Evolutionary conservation across 1,284 basidiomycete genomes (phyloP).

Genomic region (Anthracocystis walkeri): DNA sequence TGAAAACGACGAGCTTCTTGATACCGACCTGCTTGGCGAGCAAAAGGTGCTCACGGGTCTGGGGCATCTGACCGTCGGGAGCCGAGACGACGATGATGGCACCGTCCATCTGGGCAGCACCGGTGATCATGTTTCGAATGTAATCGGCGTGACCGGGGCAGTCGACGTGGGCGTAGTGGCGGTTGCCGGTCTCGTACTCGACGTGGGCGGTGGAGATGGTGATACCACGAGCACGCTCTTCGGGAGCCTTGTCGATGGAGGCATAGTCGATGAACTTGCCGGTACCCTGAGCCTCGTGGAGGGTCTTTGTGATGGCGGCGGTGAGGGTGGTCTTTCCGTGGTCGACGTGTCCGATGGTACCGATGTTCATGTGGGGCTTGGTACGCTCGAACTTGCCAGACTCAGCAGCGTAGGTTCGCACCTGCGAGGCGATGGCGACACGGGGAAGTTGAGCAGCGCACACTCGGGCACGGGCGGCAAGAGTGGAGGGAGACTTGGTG

Average conservation of each 20-base stretch:
- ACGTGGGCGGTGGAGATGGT: slow-evolving; percentile 91
- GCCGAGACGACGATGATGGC: slow-evolving; percentile 85
- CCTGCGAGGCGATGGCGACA: slow-evolving; percentile 44
- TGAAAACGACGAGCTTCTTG: slow-evolving; percentile 98
- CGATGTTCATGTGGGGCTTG: slow-evolving; percentile 90
- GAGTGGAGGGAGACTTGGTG: slow-evolving; percentile 36
- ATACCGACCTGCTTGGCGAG: slow-evolving; percentile 98
- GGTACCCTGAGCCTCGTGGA: slow-evolving; percentile 79
- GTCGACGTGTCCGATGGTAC: slow-evolving; percentile 71
- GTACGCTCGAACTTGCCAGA: slow-evolving; percentile 80
- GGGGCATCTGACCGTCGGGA: slow-evolving; percentile 99
- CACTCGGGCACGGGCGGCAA: slow-evolving; percentile 39
- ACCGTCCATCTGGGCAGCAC: slow-evolving; percentile 96
- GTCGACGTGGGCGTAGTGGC: slow-evolving; percentile 99
- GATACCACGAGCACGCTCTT: slow-evolving; percentile 99
- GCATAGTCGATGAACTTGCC: slow-evolving; percentile 98
- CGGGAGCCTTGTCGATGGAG: slow-evolving; percentile 99
- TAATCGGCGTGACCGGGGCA: slow-evolving; percentile 79
- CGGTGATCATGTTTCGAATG: slow-evolving; percentile 94
- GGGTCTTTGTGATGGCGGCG: slow-evolving; percentile 96
- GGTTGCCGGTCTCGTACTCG: slow-evolving; percentile 89
- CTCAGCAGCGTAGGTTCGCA: slow-evolving; percentile 74
- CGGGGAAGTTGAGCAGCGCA: slow-evolving; percentile 42
- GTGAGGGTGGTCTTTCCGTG: slow-evolving; percentile 87
- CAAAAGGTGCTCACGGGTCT: slow-evolving; percentile 97